Conservation (phyloP, 768 basidiomycete species). For the Galerina sulciceps region DNA sequence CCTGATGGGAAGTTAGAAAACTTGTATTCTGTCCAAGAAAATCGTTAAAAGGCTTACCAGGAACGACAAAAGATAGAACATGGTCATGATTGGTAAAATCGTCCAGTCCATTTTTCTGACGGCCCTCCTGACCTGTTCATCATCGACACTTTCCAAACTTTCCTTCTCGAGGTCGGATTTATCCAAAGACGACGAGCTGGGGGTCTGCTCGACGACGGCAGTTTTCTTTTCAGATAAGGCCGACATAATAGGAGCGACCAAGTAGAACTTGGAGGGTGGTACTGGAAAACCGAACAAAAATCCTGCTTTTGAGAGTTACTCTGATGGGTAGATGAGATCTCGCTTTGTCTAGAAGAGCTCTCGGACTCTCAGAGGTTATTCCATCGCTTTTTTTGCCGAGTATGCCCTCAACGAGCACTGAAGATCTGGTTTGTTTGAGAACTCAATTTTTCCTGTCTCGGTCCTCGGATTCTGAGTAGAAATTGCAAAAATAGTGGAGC, state of each 20-base stretch:
- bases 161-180: constrained; percentile 15
- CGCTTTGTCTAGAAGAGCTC: no score
- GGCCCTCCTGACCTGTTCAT: constrained; percentile 19
- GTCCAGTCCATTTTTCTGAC: constrained; percentile 33
- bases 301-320: background rate
- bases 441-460: constrained; percentile 1
- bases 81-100: constrained; percentile 38
- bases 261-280: background rate
- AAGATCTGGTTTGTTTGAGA: background rate
- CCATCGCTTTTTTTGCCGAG: background rate
- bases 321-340: background rate
- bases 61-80: constrained; percentile 43
- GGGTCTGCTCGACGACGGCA: background rate
- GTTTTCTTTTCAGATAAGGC: background rate
- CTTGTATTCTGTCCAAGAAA: background rate
- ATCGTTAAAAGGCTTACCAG: constrained; percentile 27
- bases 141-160: background rate
- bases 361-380: background rate
- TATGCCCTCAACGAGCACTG: background rate
- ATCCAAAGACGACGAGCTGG: constrained; percentile 6
- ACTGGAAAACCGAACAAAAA: background rate
- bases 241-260: no score
- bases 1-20: constrained; percentile 21
- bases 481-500: background rate
- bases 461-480: background rate